Conservation (phyloP, 805 yeast species). For the Metschnikowia colocasiae region DNA sequence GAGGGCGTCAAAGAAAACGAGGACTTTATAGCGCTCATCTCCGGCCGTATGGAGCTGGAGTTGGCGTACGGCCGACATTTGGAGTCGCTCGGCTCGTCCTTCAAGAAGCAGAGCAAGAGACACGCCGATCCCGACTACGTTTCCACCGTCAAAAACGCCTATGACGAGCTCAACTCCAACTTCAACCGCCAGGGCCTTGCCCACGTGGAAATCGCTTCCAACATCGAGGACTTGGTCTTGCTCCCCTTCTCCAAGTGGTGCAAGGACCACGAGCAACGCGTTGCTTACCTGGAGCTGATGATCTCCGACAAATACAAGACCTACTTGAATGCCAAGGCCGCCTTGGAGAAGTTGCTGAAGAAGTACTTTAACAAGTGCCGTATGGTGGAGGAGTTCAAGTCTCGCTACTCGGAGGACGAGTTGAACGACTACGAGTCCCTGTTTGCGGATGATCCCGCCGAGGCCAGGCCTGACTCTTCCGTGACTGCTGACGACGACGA, state of each 20-base stretch:
- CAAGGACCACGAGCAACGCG: conserved; percentile 62
- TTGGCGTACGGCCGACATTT: conserved; percentile 58
- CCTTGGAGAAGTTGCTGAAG: conserved; percentile 57
- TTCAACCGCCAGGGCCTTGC: conserved; percentile 55
- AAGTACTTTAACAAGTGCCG: conserved; percentile 77
- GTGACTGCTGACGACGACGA: conserved; percentile 12
- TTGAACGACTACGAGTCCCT: conserved; percentile 21
- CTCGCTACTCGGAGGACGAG: conserved; percentile 45
- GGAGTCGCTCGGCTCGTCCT: conserved; percentile 37
- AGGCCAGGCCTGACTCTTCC: neutral
- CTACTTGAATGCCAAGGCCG: conserved; percentile 45
- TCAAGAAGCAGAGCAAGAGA: conserved; percentile 41
- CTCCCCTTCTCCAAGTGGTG: conserved; percentile 76
- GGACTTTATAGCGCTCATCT: conserved; percentile 61
- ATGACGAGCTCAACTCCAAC: conserved; percentile 51
- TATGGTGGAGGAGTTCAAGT: conserved; percentile 60
- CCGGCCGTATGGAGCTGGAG: conserved; percentile 71
- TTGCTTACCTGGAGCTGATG: conserved; percentile 56
- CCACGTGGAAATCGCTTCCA: conserved; percentile 59
- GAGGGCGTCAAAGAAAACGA: conserved; percentile 69
- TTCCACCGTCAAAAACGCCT: conserved; percentile 61
- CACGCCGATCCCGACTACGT: conserved; percentile 52
- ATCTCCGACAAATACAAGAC: conserved; percentile 48
- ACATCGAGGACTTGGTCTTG: conserved; percentile 56
- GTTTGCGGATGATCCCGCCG: conserved; percentile 2